These are phyloP conservation scores for Lachancea cidri DNA, from an alignment of 805 yeast species.

Conservation along the genomic window DNA sequence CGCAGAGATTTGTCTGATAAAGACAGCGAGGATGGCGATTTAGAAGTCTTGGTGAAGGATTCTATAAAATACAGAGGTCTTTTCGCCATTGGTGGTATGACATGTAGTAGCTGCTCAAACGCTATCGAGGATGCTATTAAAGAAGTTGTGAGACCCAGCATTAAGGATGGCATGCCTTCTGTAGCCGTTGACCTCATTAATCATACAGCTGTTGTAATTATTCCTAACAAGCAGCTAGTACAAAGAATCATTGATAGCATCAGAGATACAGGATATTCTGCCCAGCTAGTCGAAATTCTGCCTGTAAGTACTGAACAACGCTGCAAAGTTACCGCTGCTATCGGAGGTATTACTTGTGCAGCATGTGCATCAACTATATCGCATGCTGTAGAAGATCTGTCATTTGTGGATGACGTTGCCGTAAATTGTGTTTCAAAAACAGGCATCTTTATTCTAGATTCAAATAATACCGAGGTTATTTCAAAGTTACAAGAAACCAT, in stretches of 20 bases:
- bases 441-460: slow-evolving; percentile 55
- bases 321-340: slow-evolving; percentile 51
- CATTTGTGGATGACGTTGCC: slow-evolving; percentile 49
- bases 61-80: slow-evolving; percentile 41
- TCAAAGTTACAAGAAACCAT: slow-evolving; percentile 43
- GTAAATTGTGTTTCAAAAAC: slow-evolving; percentile 56
- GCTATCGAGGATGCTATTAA: slow-evolving; percentile 42
- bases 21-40: slow-evolving; percentile 12
- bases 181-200: slow-evolving; percentile 48
- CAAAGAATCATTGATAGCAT: slow-evolving; percentile 42
- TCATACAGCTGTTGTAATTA: slow-evolving; percentile 48
- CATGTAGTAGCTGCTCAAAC: slow-evolving; percentile 57
- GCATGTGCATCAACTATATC: slow-evolving; percentile 59
- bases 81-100: slow-evolving; percentile 59
- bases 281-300: slow-evolving; percentile 50
- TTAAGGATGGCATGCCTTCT: slow-evolving; percentile 17
- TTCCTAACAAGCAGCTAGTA: slow-evolving; percentile 48
- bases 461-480: slow-evolving; percentile 34
- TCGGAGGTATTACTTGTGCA: slow-evolving; percentile 74
- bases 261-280: slow-evolving; percentile 43
- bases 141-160: slow-evolving; percentile 10
- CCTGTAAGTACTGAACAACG: slow-evolving; percentile 49
- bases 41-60: background rate
- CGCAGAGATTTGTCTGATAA: slow-evolving; percentile 11
- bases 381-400: slow-evolving; percentile 41